Percentiles rank a stretch among this genome's conserved stretches.
Conservation (phyloP, 257 asterid species). For the Rubia yunnanensis region DNA sequence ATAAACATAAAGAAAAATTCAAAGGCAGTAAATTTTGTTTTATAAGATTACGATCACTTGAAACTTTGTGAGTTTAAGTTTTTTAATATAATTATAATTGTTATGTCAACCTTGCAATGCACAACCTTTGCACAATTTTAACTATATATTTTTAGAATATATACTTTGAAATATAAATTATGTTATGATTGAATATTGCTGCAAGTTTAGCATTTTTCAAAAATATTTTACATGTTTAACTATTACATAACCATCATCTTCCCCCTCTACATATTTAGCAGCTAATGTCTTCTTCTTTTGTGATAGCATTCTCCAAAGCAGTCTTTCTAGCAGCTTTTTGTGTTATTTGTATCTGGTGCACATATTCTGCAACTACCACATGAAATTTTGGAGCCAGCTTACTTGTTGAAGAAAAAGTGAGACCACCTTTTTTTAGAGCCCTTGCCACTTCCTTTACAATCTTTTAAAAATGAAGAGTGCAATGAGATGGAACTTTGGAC, state of each 20-base stretch:
- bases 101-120: no score
- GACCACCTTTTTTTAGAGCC: slow-evolving; percentile 81
- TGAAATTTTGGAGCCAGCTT: slow-evolving; percentile 84
- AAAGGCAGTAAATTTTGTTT: no score
- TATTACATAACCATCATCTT: neutral
- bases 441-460: slow-evolving; percentile 74
- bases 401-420: slow-evolving; percentile 50
- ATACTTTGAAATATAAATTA: no score
- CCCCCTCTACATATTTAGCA: slow-evolving; percentile 26
- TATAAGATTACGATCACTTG: no score
- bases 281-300: slow-evolving; percentile 39
- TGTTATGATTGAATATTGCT: no score
- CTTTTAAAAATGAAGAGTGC: slow-evolving; percentile 63
- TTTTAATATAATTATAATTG: no score
- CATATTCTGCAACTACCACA: slow-evolving; percentile 50
- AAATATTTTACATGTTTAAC: neutral
- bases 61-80: no score
- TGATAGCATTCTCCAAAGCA: slow-evolving; percentile 26
- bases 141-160: no score
- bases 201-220: no score
- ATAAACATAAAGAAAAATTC: no score
- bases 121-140: no score
- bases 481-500: slow-evolving; percentile 70
- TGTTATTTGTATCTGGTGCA: slow-evolving; percentile 61
- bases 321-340: slow-evolving; percentile 55